These are phyloP conservation scores for Pseudogymnoascus sp. DNA, from an alignment of 2,329 filamentous ascomycete genomes.

Conservation along the genomic window DNA sequence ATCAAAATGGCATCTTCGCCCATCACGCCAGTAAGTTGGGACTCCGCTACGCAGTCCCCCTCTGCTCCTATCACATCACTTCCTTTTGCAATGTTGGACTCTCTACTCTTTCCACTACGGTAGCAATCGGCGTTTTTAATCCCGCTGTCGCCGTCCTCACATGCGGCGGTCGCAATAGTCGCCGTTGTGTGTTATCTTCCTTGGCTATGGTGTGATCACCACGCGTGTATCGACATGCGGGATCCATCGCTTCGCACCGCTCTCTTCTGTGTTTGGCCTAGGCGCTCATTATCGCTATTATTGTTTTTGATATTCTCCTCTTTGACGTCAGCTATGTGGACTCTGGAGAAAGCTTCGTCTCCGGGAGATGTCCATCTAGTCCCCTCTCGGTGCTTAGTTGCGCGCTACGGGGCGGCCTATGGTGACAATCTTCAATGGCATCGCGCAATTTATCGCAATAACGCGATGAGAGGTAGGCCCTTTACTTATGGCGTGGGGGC, in stretches of 20 bases:
- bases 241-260: background rate
- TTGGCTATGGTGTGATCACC: background rate
- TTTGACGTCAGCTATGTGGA: background rate
- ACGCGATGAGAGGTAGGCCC: background rate
- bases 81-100: background rate
- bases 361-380: background rate
- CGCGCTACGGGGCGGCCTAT: background rate
- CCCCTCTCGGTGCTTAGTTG: background rate
- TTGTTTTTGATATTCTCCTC: background rate
- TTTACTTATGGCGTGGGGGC: background rate
- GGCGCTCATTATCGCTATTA: background rate
- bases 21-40: background rate
- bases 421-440: constrained; percentile 1
- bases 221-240: background rate
- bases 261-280: background rate
- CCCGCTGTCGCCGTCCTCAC: constrained; percentile 1
- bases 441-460: constrained; percentile 5
- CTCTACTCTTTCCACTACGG: background rate
- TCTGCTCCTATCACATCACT: constrained; percentile 5
- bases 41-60: background rate
- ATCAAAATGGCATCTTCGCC: constrained; percentile 7
- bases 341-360: background rate
- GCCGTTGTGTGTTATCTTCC: constrained; percentile 4
- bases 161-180: background rate
- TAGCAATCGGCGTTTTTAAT: constrained; percentile 6